Percentiles rank a stretch among this genome's conserved stretches.
Conservation (phyloP, 1,284 basidiomycete species). For the Salmacisia buchloeana region DNA sequence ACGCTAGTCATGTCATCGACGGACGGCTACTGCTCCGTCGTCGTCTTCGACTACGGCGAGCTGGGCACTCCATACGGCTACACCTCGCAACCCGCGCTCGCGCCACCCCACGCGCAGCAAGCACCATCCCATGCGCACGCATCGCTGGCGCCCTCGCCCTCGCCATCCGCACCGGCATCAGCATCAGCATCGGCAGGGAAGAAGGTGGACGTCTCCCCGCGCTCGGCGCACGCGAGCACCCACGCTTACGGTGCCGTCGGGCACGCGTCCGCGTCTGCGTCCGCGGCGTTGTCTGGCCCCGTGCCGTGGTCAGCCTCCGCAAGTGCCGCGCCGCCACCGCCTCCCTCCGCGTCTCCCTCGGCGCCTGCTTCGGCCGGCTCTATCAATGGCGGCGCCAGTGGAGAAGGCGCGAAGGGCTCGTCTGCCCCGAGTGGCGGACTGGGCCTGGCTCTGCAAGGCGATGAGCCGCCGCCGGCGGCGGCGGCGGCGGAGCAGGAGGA, state of each 20-base stretch:
- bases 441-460: constrained; percentile 7
- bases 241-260: too few relatives aligned
- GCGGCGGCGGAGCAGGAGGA: too few relatives aligned
- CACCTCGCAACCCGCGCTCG: constrained; percentile 31
- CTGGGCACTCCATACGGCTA: constrained; percentile 61
- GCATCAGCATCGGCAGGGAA: background rate
- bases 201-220: background rate
- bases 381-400: too few relatives aligned
- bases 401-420: background rate
- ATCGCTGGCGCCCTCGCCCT: constrained; percentile 19
- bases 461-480: constrained; percentile 41
- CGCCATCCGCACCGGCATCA: constrained; percentile 11
- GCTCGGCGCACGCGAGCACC: too few relatives aligned
- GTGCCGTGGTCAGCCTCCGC: too few relatives aligned
- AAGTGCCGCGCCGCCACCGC: too few relatives aligned
- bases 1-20: constrained; percentile 82
- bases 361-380: background rate
- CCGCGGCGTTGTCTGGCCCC: too few relatives aligned
- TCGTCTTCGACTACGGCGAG: constrained; percentile 73
- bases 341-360: background rate
- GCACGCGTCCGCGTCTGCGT: too few relatives aligned
- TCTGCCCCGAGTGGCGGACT: constrained; percentile 12
- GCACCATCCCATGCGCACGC: constrained; percentile 11
- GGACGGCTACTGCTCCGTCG: constrained; percentile 93
- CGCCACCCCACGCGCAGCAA: constrained; percentile 9